These are phyloP conservation scores for Lecanicillium sp. DNA, from an alignment of 2,329 filamentous ascomycete genomes.

Conservation along the genomic window DNA sequence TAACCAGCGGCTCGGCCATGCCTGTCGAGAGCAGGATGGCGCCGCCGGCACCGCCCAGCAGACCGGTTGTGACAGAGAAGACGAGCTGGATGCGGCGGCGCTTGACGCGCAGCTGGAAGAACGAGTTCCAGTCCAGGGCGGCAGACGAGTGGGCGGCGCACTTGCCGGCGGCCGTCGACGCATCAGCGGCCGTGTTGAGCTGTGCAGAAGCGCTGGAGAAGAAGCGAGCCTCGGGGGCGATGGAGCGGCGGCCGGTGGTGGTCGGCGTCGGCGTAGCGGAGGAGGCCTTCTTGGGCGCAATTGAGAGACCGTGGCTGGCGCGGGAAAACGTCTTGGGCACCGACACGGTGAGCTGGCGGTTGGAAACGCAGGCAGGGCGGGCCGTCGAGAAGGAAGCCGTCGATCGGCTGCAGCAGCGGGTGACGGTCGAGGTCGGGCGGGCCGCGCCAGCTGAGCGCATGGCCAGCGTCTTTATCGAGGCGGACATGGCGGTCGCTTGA, in stretches of 20 bases:
- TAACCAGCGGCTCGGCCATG: constrained; percentile 63
- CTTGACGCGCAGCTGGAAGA: constrained; percentile 82
- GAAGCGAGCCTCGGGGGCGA: constrained; percentile 11
- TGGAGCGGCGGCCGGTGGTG: constrained; percentile 6
- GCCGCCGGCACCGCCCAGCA: constrained; percentile 54
- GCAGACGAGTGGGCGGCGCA: constrained; percentile 20
- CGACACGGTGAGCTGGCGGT: background rate
- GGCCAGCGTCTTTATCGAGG: constrained; percentile 7
- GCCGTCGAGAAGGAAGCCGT: too few species aligned
- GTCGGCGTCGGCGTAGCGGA: constrained; percentile 10
- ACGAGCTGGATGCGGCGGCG: constrained; percentile 76
- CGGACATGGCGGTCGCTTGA: constrained; percentile 1
- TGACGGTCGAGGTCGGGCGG: background rate
- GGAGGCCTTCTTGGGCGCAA: constrained; percentile 7
- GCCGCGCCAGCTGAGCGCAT: background rate
- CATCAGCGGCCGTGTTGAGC: constrained; percentile 14
- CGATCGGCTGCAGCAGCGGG: background rate
- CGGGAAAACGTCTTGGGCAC: constrained; percentile 1
- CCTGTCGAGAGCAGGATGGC: constrained; percentile 61
- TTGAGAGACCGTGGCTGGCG: constrained; percentile 1
- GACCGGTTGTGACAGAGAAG: constrained; percentile 61
- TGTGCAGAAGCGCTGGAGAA: constrained; percentile 12
- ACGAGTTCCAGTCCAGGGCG: constrained; percentile 79
- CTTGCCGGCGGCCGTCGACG: constrained; percentile 18
- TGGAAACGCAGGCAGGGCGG: too few species aligned